A percentile compares a stretch with the other conserved stretches of the same genome.
phyloP scores from a whole-genome alignment of 2,329 filamentous ascomycete genomes.

The Penicillium sp. region DNA sequence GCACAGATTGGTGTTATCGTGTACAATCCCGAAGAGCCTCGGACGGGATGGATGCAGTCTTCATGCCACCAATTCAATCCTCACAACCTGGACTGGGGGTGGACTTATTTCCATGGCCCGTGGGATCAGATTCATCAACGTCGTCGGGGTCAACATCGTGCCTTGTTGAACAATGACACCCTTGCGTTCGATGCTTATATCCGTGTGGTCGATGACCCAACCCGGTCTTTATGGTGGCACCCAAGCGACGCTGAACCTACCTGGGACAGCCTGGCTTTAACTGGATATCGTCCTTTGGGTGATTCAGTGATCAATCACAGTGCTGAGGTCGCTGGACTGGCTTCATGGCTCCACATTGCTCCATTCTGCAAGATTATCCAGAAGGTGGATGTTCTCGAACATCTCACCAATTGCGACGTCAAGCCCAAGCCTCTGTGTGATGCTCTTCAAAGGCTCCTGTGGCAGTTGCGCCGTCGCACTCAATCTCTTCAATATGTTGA shows the following conservation, averaged over 20 bases:
- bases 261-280: constrained; percentile 58
- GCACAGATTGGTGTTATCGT: constrained; percentile 61
- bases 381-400: constrained; percentile 46
- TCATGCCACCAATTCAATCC: constrained; percentile 60
- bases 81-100: constrained; percentile 61
- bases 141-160: constrained; percentile 56
- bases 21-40: constrained; percentile 63
- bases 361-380: constrained; percentile 59
- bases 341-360: constrained; percentile 58
- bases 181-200: constrained; percentile 63
- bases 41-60: constrained; percentile 55
- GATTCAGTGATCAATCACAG: constrained; percentile 47
- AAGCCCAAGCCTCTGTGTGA: constrained; percentile 52
- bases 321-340: constrained; percentile 54
- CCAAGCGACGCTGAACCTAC: constrained; percentile 51
- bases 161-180: constrained; percentile 60
- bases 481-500: constrained; percentile 41
- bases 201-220: constrained; percentile 59
- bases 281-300: constrained; percentile 55
- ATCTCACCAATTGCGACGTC: constrained; percentile 44
- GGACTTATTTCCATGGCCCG: constrained; percentile 60
- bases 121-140: constrained; percentile 59
- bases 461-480: constrained; percentile 48
- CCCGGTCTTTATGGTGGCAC: constrained; percentile 61
- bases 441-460: constrained; percentile 53